These are phyloP conservation scores for Verticillium nonalfalfae DNA, from an alignment of 2,329 filamentous ascomycete genomes.

Conservation along the genomic window DNA sequence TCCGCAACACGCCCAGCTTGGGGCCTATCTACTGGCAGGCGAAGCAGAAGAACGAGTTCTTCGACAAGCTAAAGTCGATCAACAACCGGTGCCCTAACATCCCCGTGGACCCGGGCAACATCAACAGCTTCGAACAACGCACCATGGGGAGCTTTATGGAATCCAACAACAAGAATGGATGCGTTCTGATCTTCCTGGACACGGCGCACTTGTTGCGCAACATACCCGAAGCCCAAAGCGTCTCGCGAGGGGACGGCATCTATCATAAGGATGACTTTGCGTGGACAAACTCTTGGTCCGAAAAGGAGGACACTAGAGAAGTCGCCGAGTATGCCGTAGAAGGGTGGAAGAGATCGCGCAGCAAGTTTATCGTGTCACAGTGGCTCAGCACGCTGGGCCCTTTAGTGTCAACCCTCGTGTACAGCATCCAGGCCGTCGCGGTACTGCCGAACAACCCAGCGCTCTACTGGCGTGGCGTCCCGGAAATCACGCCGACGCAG, in stretches of 20 bases:
- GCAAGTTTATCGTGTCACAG: conserved; percentile 20
- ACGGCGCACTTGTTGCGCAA: conserved; percentile 12
- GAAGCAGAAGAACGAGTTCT: conserved; percentile 33
- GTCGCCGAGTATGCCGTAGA: conserved; percentile 10
- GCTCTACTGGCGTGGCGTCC: conserved; percentile 24
- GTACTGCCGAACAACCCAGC: conserved; percentile 24
- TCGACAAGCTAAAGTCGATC: conserved; percentile 30
- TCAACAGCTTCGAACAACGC: conserved; percentile 3
- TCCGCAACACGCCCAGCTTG: conserved; percentile 24
- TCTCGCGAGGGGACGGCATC: conserved; percentile 20
- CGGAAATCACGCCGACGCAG: conserved; percentile 17
- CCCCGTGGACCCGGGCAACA: conserved; percentile 5
- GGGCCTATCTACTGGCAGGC: conserved; percentile 25
- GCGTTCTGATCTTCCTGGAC: conserved; percentile 23
- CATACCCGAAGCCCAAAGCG: conserved; percentile 9
- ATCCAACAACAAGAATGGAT: conserved; percentile 22
- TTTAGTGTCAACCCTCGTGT: conserved; percentile 17
- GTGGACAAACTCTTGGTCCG: conserved; percentile 22
- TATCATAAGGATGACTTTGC: conserved; percentile 17
- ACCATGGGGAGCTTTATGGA: conserved; percentile 13
- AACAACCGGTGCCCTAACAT: conserved; percentile 31
- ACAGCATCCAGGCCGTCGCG: conserved; percentile 19
- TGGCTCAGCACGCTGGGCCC: conserved; percentile 22
- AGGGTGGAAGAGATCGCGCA: conserved; percentile 4
- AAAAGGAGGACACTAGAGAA: conserved; percentile 18